phyloP scores from a whole-genome alignment of 352 stramenopile genomes.

The Pythium aristosporum region DNA sequence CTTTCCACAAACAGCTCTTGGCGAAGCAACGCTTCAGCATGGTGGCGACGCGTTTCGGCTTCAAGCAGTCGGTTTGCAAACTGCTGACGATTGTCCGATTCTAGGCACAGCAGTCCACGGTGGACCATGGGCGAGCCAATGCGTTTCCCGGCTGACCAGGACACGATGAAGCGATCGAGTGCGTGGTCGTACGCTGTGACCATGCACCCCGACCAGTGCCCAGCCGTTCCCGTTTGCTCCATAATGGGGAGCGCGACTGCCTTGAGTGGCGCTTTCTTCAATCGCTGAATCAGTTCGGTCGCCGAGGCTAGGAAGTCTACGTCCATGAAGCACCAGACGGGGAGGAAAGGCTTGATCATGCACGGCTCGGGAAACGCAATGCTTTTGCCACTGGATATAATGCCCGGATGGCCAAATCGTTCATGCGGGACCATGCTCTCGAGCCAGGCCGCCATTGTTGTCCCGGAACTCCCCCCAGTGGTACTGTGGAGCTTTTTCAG shows the following conservation, averaged over 20 bases:
- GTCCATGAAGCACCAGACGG: constrained; percentile 75
- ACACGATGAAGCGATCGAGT: constrained; percentile 59
- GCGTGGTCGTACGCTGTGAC: constrained; percentile 62
- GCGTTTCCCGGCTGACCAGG: constrained; percentile 71
- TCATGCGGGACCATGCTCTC: constrained; percentile 45
- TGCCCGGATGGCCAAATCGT: constrained; percentile 42
- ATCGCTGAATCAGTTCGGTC: neutral
- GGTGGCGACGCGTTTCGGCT: constrained; percentile 42
- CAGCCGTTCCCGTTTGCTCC: constrained; percentile 44
- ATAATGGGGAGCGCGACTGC: constrained; percentile 66
- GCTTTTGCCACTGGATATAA: constrained; percentile 8
- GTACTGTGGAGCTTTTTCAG: constrained; percentile 23
- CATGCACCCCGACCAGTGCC: constrained; percentile 77
- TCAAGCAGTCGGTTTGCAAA: constrained; percentile 48
- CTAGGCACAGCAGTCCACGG: constrained; percentile 59
- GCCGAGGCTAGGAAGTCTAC: constrained; percentile 31
- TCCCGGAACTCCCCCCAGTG: constrained; percentile 14
- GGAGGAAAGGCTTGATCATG: constrained; percentile 53
- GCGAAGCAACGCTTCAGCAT: constrained; percentile 65
- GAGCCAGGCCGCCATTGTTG: constrained; percentile 44
- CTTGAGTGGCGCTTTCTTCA: constrained; percentile 38
- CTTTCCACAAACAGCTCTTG: constrained; percentile 69
- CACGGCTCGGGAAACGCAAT: constrained; percentile 18
- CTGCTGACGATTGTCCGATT: constrained; percentile 43
- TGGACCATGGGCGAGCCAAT: constrained; percentile 69